phyloP scores from a whole-genome alignment of 2,329 filamentous ascomycete species.

The Iodosphaeria phyllophila region DNA sequence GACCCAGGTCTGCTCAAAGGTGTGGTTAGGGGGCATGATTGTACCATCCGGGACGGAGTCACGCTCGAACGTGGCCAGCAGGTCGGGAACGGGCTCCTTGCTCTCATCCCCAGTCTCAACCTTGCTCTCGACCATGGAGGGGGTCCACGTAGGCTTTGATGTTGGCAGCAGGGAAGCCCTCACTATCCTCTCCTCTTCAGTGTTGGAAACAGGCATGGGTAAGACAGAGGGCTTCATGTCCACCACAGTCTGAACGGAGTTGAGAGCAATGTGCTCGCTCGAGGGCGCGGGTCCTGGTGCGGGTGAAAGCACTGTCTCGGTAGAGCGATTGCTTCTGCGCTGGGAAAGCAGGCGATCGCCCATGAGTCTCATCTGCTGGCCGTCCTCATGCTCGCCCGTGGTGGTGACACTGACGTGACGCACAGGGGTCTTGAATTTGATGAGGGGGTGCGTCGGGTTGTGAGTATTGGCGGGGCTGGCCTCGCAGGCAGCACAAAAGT shows the following conservation, averaged over 20 bases:
- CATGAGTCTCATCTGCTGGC: slow-evolving; percentile 45
- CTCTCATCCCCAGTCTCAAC: slow-evolving; percentile 6
- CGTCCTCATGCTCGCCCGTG: slow-evolving; percentile 54
- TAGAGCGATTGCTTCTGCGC: slow-evolving; percentile 25
- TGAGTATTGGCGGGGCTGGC: slow-evolving; percentile 68
- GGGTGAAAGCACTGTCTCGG: slow-evolving; percentile 30
- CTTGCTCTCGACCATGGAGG: no score
- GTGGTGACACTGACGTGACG: slow-evolving; percentile 78
- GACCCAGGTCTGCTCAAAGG: slow-evolving; percentile 83
- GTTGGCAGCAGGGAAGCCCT: slow-evolving; percentile 5
- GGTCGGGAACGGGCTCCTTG: slow-evolving; percentile 12
- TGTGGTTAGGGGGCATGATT: slow-evolving; percentile 45
- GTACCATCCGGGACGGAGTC: slow-evolving; percentile 71
- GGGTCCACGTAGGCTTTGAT: no score
- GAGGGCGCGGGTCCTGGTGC: no score
- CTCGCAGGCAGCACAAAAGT: slow-evolving; percentile 92
- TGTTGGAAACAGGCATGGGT: slow-evolving; percentile 6
- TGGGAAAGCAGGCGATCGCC: slow-evolving; percentile 36
- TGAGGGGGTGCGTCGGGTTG: slow-evolving; percentile 89
- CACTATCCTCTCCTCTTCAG: slow-evolving; percentile 7
- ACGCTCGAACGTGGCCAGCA: slow-evolving; percentile 46
- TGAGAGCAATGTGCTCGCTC: slow-evolving; percentile 25
- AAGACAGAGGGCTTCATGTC: slow-evolving; percentile 46
- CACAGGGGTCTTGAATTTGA: slow-evolving; percentile 92
- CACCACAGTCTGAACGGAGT: slow-evolving; percentile 50